Conservation (phyloP, 1,284 basidiomycete genomes). For the Malassezia caprae region DNA sequence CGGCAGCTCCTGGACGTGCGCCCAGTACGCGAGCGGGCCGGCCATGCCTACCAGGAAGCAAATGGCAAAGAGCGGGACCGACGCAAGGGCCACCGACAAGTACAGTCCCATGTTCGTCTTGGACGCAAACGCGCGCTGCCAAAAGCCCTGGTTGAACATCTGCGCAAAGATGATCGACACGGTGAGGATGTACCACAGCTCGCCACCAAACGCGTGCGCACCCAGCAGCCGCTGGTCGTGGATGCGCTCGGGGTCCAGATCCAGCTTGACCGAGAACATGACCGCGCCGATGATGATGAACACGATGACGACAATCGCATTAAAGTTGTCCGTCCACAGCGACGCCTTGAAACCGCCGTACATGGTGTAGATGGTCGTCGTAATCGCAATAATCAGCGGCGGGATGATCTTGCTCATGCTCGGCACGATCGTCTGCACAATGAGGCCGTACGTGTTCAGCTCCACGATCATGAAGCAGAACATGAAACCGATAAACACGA, state of each 20-base stretch:
- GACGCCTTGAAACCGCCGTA: constrained; percentile 48
- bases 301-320: constrained; percentile 42
- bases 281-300: constrained; percentile 40
- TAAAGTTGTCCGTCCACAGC: constrained; percentile 48
- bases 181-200: constrained; percentile 45
- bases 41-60: constrained; percentile 46
- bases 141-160: constrained; percentile 49
- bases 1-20: constrained; percentile 24
- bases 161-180: constrained; percentile 44
- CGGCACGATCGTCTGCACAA: constrained; percentile 27
- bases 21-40: constrained; percentile 42
- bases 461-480: constrained; percentile 48
- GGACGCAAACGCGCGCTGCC: constrained; percentile 47
- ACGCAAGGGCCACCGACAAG: constrained; percentile 36
- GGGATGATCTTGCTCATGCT: constrained; percentile 33
- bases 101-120: constrained; percentile 41
- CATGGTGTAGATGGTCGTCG: constrained; percentile 46
- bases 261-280: constrained; percentile 40
- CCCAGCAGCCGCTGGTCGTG: constrained; percentile 32
- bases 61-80: constrained; percentile 41
- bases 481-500: constrained; percentile 47
- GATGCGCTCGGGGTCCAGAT: constrained; percentile 31
- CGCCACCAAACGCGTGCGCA: constrained; percentile 38
- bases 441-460: constrained; percentile 45
- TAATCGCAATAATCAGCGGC: constrained; percentile 42